These are phyloP conservation scores for Mycena belliarum DNA, from an alignment of 768 basidiomycete genomes.

Conservation along the genomic window DNA sequence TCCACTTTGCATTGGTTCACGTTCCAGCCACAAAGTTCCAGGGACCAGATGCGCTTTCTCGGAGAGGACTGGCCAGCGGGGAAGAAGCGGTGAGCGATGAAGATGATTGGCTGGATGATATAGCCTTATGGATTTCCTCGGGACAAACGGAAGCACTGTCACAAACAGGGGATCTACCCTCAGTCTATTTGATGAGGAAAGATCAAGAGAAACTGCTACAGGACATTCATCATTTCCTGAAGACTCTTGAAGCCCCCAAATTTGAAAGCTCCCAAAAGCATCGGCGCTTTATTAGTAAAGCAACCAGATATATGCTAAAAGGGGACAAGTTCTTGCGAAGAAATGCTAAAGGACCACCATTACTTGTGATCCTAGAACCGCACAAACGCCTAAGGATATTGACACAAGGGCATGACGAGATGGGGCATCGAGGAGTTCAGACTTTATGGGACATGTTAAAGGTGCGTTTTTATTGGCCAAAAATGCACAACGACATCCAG, in stretches of 20 bases:
- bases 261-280: not conserved
- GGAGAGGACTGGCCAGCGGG: not conserved
- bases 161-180: not conserved
- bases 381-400: not conserved
- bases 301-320: not conserved
- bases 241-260: not conserved
- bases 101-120: not conserved
- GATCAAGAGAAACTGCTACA: not conserved
- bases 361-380: not conserved
- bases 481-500: not conserved
- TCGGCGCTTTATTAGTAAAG: not conserved
- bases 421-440: not conserved
- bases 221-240: not conserved
- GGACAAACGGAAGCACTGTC: not conserved
- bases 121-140: not conserved
- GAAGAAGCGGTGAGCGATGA: not conserved
- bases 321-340: not conserved
- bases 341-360: not conserved
- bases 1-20: slow-evolving; percentile 34
- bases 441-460: not conserved
- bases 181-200: not conserved
- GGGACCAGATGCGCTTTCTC: not conserved
- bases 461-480: not conserved
- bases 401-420: not conserved
- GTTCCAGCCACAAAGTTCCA: slow-evolving; percentile 24